Base-by-base conservation (phyloP, 2,329 filamentous ascomycete genomes). In the Verticillium albo-atrum region DNA sequence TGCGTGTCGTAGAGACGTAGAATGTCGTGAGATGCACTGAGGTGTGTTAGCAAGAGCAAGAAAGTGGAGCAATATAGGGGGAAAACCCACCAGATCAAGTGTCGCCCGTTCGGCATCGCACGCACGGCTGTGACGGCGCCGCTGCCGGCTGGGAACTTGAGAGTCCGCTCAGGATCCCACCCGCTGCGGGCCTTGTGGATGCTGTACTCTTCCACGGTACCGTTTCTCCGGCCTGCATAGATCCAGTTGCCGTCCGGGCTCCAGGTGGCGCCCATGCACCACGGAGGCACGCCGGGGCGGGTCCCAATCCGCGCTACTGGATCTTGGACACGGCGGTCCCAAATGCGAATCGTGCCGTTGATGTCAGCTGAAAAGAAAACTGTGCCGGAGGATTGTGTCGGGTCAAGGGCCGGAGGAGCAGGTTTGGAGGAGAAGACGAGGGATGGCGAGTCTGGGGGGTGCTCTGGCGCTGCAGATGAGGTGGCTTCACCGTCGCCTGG, bases 191-290 rank as follows among this genome's bases (percentile, higher is more conserved):
- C 86, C 68, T 92, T 92, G 71, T 95, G 91, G 20, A 99, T 80
- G 68, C 87, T 92, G 74, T 90, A 99, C 74, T 99, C 95, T 66
- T 99, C 95, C 0, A 99, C 95, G 0, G 92, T 96, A 56, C 92
- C 85, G 73, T 98, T 98, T 60, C 95, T 83, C 28, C 95, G 82
- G 0, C 95, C 95, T 0, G 90, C 93, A 74, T 97, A 99, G 67
- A 99, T 93, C 74, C 86, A 92, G 74, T 98, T 98, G 15, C 95
- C 95, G 71, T 97, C 91, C 0, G 92, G 92, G 58, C 90, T 94
- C 95, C 95, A 99, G 77, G 92, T 97, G 1, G 92, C 92, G 65
- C 91, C 93, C 87, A 97, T 97, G 74, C 94, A 98, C 94, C 94
- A 99, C 0, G 94, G 95, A 1, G 95, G 94, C 1, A 92, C 90